Evolutionary conservation across 805 yeast species (phyloP), one percentile per base, ranked within the genome.

Genomic region (Pichia membranifaciens): DNA sequence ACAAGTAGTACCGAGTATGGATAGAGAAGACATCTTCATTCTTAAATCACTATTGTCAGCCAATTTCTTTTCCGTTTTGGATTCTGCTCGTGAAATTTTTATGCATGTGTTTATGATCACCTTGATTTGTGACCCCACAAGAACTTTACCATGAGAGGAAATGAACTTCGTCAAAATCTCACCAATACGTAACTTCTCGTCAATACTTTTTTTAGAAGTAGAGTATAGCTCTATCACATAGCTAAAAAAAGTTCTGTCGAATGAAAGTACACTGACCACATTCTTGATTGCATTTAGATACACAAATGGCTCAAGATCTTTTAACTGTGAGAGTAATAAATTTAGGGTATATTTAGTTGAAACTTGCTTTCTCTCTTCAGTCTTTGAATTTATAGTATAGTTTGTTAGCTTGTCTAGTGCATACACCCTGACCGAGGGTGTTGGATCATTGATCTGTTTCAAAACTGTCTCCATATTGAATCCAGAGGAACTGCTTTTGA

Each of bases 211-310:
- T 10, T 45, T 49, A 2, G 51, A 44, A 16, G 33, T 23, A 1
- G 43, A 39, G 38, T 59, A 57, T 1, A 51, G 46, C 2, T 43
- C 39, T 10, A 60, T 15, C 18, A 50, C 38, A 7, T 45, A 39
- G 1, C 35, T 36, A 3, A 60, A 39, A 2, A 53, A 44, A 5
- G 44, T 28, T n/a, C 45, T 21, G 74, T 73, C 48, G 61, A 58
- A 33, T 68, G 77, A 38, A n/a, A 84, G 61, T 35, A 89, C 62
- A 15, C 75, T 70, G 38, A 80, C 82, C 22, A 93, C 64, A 0
- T 93, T 90, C 57, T 85, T 87, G 51, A 93, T 86, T 0, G 84
- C 84, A 58, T 87, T 91, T 46, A 93, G 62, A 60, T 87, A 93
- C 15, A 93, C 78, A 61, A 81, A 91, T 0, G 99, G 96, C 50